These are phyloP conservation scores for Pseudognaphalium luteoalbum DNA, from an alignment of 129 eudicot species.

Conservation along the genomic window DNA sequence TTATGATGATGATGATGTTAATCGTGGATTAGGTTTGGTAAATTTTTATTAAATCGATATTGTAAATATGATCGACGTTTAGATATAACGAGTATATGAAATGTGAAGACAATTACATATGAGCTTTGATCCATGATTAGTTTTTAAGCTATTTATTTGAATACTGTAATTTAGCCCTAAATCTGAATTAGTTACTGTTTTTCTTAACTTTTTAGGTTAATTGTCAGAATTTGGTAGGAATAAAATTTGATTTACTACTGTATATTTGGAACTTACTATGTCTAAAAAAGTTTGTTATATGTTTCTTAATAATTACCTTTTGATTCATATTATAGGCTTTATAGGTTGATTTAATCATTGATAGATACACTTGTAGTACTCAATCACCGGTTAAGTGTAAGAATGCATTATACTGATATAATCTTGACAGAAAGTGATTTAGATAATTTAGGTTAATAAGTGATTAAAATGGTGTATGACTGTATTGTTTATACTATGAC, in stretches of 20 bases:
- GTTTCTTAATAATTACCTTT: background rate
- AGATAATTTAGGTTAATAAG: background rate
- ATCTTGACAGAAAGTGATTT: background rate
- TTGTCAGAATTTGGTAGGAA: background rate
- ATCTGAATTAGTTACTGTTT: background rate
- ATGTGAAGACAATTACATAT: background rate
- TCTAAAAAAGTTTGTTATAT: background rate
- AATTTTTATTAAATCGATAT: background rate
- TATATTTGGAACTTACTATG: too few species aligned
- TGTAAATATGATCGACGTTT: background rate
- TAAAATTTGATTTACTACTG: background rate
- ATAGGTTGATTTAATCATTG: background rate
- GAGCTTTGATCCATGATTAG: background rate
- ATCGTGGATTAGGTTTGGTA: slow-evolving; percentile 16
- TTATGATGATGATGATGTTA: slow-evolving; percentile 14
- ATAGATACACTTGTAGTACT: background rate
- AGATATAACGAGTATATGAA: slow-evolving; percentile 12
- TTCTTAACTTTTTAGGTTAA: background rate
- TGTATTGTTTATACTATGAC: slow-evolving; percentile 2
- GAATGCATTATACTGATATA: slow-evolving; percentile 3
- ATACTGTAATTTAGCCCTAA: background rate
- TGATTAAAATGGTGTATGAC: background rate
- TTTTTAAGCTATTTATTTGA: background rate
- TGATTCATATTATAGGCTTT: background rate
- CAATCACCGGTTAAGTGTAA: background rate